phyloP scores from a whole-genome alignment of 1,284 basidiomycete genomes.

The Cutaneotrichosporon mucoides region DNA sequence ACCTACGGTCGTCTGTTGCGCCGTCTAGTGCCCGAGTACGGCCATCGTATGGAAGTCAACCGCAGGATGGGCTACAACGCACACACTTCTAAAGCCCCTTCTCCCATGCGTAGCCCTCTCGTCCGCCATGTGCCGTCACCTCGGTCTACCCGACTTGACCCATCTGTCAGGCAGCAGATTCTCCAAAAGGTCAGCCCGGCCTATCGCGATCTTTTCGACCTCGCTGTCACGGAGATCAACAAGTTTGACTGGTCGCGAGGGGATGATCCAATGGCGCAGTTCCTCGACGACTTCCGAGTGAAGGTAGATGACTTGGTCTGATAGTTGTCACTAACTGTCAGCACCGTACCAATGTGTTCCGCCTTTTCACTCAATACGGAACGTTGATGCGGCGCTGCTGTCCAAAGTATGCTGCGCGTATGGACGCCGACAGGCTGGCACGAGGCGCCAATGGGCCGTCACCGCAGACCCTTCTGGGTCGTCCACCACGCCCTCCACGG shows the following conservation, averaged over 20 bases:
- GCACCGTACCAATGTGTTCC: neutral
- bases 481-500: too few relatives aligned
- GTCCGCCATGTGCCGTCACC: too few relatives aligned
- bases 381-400: neutral
- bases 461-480: too few relatives aligned
- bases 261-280: neutral
- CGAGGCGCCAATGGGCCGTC: too few relatives aligned
- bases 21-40: neutral
- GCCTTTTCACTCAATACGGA: neutral
- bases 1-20: neutral
- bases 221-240: neutral
- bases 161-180: neutral
- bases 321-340: neutral
- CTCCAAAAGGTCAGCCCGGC: neutral
- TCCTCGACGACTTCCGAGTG: neutral
- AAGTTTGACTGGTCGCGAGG: neutral
- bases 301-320: neutral
- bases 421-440: neutral
- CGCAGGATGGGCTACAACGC: too few relatives aligned
- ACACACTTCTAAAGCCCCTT: too few relatives aligned
- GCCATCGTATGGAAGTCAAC: neutral
- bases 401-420: neutral
- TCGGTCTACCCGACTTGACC: too few relatives aligned
- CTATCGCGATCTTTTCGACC: neutral
- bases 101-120: too few relatives aligned